Percentiles rank a stretch among this genome's conserved stretches.
These are phyloP conservation scores for Phoma sp. DNA, from an alignment of 2,329 filamentous ascomycete genomes.

Conservation along the genomic window DNA sequence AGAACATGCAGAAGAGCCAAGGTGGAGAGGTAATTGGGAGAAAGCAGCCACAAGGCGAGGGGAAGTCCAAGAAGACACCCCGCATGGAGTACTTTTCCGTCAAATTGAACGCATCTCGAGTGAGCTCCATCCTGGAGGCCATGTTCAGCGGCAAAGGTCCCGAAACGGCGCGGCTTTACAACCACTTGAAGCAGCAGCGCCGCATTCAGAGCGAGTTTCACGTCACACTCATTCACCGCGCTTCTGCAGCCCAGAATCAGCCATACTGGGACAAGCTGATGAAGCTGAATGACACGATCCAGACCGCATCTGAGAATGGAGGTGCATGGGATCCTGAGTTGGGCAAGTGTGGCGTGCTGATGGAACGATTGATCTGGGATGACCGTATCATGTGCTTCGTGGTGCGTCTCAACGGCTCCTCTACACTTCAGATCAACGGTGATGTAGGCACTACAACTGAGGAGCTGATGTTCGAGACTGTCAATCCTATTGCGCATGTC, in stretches of 20 bases:
- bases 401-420: conserved; percentile 61
- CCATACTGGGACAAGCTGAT: conserved; percentile 78
- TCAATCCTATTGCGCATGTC: conserved; percentile 82
- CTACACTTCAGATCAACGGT: conserved; percentile 25
- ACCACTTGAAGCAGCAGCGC: conserved; percentile 71
- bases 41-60: conserved; percentile 33
- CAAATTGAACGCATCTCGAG: conserved; percentile 57
- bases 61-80: conserved; percentile 56
- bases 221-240: conserved; percentile 89
- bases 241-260: conserved; percentile 63
- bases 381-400: conserved; percentile 89
- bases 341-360: conserved; percentile 67
- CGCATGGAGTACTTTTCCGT: conserved; percentile 71
- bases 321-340: conserved; percentile 59
- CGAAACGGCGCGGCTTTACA: conserved; percentile 71
- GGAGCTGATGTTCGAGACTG: conserved; percentile 61
- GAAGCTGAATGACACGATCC: conserved; percentile 57
- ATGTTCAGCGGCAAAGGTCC: conserved; percentile 67
- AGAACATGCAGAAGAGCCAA: conserved; percentile 38
- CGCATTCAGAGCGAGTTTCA: conserved; percentile 89
- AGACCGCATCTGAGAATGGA: conserved; percentile 41
- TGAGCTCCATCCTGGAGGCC: conserved; percentile 68
- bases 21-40: conserved; percentile 8
- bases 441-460: conserved; percentile 51
- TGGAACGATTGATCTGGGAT: conserved; percentile 79